A percentile compares a stretch with the other conserved stretches of the same genome.
These are phyloP conservation scores for Pyrenochaeta sp. DNA, from an alignment of 2,329 filamentous ascomycete genomes.

Conservation along the genomic window DNA sequence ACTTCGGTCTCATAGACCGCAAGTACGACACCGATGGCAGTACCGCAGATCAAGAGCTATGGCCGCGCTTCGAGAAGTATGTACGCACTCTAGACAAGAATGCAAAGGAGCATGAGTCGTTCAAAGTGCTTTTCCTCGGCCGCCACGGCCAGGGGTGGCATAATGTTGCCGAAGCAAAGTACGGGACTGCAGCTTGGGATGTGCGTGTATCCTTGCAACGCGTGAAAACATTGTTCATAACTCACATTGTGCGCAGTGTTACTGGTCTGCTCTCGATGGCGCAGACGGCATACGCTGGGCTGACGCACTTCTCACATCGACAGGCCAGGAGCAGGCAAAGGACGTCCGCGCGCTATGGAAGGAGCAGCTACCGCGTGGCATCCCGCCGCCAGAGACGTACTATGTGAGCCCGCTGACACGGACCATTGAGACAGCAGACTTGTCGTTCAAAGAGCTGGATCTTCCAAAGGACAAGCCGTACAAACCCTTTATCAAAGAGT, in stretches of 20 bases:
- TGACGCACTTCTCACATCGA: constrained; percentile 68
- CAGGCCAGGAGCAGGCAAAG: constrained; percentile 66
- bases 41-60: constrained; percentile 54
- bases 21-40: constrained; percentile 61
- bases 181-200: constrained; percentile 74
- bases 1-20: constrained; percentile 72
- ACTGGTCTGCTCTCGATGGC: constrained; percentile 71
- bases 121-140: constrained; percentile 74
- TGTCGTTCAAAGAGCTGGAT: constrained; percentile 65
- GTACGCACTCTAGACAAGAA: constrained; percentile 62
- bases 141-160: constrained; percentile 74
- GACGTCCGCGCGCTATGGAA: constrained; percentile 68
- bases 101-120: constrained; percentile 55
- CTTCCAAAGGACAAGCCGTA: constrained; percentile 63
- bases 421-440: constrained; percentile 69
- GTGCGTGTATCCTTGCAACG: constrained; percentile 50
- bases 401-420: constrained; percentile 72
- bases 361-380: constrained; percentile 59
- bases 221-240: not conserved
- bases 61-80: constrained; percentile 69
- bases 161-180: constrained; percentile 72
- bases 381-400: constrained; percentile 70
- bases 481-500: constrained; percentile 68
- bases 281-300: constrained; percentile 69
- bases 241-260: constrained; percentile 54